Evolutionary conservation across 139 green algal species (phyloP).

Genomic region (Micractinium sp.): DNA sequence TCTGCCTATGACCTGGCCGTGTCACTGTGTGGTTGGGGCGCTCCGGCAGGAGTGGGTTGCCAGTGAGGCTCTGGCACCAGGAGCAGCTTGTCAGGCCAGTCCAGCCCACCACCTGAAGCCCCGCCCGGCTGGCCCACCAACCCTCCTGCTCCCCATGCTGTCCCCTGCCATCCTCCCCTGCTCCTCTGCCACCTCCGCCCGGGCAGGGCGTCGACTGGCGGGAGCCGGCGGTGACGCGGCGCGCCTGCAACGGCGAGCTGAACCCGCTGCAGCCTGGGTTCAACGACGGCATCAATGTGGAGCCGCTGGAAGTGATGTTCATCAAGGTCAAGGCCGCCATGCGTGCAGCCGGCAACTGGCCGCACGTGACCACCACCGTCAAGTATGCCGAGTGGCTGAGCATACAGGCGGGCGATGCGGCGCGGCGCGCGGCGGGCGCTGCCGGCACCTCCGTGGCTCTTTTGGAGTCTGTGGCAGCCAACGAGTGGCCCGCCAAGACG

Average conservation of each 20-base stretch:
- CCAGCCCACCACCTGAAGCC: too few species aligned
- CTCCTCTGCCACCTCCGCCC: too few species aligned
- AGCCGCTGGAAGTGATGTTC: conserved; percentile 83
- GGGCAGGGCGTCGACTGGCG: conserved; percentile 34
- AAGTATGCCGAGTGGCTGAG: conserved; percentile 46
- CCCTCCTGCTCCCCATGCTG: too few species aligned
- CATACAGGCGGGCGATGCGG: not conserved
- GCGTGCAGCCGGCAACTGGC: conserved; percentile 41
- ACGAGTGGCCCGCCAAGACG: conserved; percentile 33
- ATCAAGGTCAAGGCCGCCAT: conserved; percentile 78
- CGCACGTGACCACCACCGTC: conserved; percentile 25
- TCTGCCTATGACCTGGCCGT: not conserved
- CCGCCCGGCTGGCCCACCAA: too few species aligned
- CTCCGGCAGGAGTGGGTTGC: too few species aligned
- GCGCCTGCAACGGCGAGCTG: conserved; percentile 39
- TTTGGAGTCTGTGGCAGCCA: conserved; percentile 9
- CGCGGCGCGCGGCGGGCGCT: not conserved
- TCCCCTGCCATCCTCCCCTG: too few species aligned
- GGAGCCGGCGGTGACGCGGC: conserved; percentile 3
- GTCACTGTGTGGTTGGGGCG: too few species aligned
- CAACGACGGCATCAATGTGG: conserved; percentile 72
- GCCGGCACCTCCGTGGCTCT: not conserved
- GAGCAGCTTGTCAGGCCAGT: too few species aligned
- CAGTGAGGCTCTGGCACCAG: too few species aligned
- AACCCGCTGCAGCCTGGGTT: conserved; percentile 54